A percentile compares a stretch with the other conserved stretches of the same genome.
Evolutionary conservation across 768 basidiomycete genomes (phyloP).

Genomic region (Suillus tomentosus): DNA sequence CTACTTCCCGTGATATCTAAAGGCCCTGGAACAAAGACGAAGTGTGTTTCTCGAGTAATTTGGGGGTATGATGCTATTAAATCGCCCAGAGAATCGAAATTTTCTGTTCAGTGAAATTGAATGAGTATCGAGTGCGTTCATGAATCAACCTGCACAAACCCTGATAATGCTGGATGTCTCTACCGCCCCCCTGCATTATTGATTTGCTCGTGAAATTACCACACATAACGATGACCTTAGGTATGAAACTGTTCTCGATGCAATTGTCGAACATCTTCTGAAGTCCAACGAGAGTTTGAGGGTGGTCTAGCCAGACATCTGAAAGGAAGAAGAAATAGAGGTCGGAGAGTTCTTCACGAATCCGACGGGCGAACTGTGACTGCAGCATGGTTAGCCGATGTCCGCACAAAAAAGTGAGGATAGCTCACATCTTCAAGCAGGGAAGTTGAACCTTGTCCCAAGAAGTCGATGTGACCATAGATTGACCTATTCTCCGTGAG

Average conservation of each 20-base stretch:
- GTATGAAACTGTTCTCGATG: slow-evolving; percentile 83
- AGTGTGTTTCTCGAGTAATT: slow-evolving; percentile 79
- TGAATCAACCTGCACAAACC: slow-evolving; percentile 45
- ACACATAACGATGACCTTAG: slow-evolving; percentile 87
- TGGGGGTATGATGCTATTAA: slow-evolving; percentile 80
- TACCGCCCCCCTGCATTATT: slow-evolving; percentile 73
- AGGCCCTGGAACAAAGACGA: slow-evolving; percentile 94
- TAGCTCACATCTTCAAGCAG: slow-evolving; percentile 82
- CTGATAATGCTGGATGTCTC: slow-evolving; percentile 83
- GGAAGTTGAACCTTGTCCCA: slow-evolving; percentile 92
- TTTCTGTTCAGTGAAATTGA: slow-evolving; percentile 52
- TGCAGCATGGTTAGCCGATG: slow-evolving; percentile 28
- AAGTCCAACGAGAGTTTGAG: slow-evolving; percentile 77
- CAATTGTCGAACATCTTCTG: slow-evolving; percentile 89
- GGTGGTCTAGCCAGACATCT: slow-evolving; percentile 94
- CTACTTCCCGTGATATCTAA: slow-evolving; percentile 83
- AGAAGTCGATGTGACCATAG: slow-evolving; percentile 95
- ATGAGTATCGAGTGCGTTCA: background rate
- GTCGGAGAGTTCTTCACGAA: slow-evolving; percentile 71
- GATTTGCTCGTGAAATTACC: slow-evolving; percentile 93
- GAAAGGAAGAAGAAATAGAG: slow-evolving; percentile 92
- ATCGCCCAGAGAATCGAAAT: slow-evolving; percentile 85
- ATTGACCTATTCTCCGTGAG: slow-evolving; percentile 61
- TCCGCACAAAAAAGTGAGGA: background rate
- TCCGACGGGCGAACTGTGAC: slow-evolving; percentile 62